phyloP scores from a whole-genome alignment of 306 rosid species.

The Dryas octopetala region DNA sequence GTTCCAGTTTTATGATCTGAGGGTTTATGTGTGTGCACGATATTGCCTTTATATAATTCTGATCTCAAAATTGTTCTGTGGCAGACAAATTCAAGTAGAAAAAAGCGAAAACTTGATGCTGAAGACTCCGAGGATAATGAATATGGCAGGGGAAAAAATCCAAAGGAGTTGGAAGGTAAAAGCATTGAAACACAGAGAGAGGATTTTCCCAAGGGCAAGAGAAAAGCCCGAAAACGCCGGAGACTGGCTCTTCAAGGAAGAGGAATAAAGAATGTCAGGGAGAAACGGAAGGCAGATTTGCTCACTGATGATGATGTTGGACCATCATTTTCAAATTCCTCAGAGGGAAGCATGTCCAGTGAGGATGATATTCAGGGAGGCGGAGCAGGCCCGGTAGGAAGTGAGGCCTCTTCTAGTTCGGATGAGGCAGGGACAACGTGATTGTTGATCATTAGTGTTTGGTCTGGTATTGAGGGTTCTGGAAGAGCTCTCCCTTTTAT shows the following conservation, averaged over 20 bases:
- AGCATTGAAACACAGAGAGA: constrained; percentile 77
- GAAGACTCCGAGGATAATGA: constrained; percentile 92
- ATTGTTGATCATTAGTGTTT: constrained; percentile 6
- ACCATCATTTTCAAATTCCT: constrained; percentile 61
- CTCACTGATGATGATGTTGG: constrained; percentile 63
- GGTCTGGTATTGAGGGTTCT: neutral
- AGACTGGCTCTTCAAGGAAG: constrained; percentile 89
- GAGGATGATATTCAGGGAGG: constrained; percentile 74
- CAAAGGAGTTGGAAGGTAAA: constrained; percentile 62
- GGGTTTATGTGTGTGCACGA: neutral
- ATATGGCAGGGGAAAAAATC: constrained; percentile 51
- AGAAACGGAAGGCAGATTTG: constrained; percentile 53
- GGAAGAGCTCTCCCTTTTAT: neutral
- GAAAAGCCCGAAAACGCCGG: constrained; percentile 89
- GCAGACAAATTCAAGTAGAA: constrained; percentile 86
- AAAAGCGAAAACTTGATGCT: constrained; percentile 77
- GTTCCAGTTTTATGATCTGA: neutral
- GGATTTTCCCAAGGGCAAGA: constrained; percentile 93
- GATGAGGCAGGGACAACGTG: constrained; percentile 61
- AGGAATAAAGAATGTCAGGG: constrained; percentile 81
- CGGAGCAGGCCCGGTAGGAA: constrained; percentile 50
- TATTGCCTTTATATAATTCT: constrained; percentile 21
- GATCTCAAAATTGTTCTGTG: constrained; percentile 23
- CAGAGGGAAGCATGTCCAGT: constrained; percentile 74
- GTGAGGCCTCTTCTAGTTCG: constrained; percentile 66